Conservation (phyloP, 805 yeast species). For the Saturnispora zaruensis region DNA sequence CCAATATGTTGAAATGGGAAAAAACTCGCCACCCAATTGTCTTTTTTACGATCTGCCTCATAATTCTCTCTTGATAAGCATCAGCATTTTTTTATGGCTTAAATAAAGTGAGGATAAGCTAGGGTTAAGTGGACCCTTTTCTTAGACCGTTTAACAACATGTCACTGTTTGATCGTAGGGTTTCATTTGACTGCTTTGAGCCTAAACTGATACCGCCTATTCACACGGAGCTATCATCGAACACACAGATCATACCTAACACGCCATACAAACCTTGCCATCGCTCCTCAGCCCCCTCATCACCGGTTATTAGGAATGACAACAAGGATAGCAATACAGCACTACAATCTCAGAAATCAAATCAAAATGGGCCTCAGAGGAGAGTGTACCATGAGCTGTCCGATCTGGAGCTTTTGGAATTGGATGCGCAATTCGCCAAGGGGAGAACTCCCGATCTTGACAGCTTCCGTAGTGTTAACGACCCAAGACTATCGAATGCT, state of each 20-base stretch:
- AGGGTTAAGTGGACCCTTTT: background rate
- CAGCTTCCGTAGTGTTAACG: constrained; percentile 12
- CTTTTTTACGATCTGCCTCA: background rate
- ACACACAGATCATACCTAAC: constrained; percentile 3
- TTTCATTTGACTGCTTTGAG: constrained; percentile 9
- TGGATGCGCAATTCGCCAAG: constrained; percentile 44
- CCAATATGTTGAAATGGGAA: background rate
- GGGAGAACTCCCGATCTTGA: constrained; percentile 32
- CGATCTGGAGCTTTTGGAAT: constrained; percentile 43
- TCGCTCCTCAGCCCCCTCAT: background rate
- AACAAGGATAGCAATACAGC: constrained; percentile 8
- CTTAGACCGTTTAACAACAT: background rate
- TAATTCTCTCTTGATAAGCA: background rate
- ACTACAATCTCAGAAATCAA: constrained; percentile 23
- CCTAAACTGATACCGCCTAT: constrained; percentile 4
- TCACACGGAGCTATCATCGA: background rate
- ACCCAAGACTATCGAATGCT: constrained; percentile 12
- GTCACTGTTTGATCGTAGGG: constrained; percentile 5
- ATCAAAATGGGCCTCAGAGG: constrained; percentile 13
- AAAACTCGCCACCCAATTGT: background rate
- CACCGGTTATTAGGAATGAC: constrained; percentile 6
- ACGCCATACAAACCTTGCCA: constrained; percentile 5
- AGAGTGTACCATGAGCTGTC: constrained; percentile 44
- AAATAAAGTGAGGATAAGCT: background rate
- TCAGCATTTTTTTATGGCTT: background rate